These are phyloP conservation scores for Psidium friedrichsthalianum DNA, from an alignment of 345 rosid species.

Conservation along the genomic window DNA sequence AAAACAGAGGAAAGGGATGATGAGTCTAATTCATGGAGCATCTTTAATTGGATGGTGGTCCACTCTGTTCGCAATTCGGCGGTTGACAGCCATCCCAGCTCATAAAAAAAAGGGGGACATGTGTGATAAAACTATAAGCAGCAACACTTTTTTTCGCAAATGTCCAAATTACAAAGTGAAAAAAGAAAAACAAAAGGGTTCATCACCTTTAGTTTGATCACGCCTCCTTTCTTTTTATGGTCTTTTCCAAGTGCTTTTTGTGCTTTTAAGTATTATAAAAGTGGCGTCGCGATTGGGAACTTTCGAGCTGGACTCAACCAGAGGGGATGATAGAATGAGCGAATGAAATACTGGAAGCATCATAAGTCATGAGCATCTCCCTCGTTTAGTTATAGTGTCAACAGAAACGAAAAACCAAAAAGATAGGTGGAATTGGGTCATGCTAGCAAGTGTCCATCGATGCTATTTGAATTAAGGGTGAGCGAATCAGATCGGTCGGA, in stretches of 20 bases:
- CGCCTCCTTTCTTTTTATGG: neutral
- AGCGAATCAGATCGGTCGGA: no score
- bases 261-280: neutral
- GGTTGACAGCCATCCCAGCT: neutral
- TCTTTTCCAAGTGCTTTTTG: accelerated
- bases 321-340: neutral
- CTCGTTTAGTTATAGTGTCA: neutral
- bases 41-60: neutral
- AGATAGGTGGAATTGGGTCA: neutral
- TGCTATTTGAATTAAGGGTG: no score
- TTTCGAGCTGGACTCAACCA: neutral
- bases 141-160: neutral
- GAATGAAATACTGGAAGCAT: neutral
- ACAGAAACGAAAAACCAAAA: neutral
- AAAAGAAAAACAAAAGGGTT: neutral
- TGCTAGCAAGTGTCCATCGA: neutral
- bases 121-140: no score
- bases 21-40: neutral
- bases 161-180: neutral
- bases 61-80: neutral
- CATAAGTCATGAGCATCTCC: neutral
- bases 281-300: neutral
- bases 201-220: neutral
- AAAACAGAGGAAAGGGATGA: accelerated
- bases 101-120: neutral